These are phyloP conservation scores for Zymoseptoria ardabiliae DNA, from an alignment of 2,329 filamentous ascomycete species.

Conservation along the genomic window DNA sequence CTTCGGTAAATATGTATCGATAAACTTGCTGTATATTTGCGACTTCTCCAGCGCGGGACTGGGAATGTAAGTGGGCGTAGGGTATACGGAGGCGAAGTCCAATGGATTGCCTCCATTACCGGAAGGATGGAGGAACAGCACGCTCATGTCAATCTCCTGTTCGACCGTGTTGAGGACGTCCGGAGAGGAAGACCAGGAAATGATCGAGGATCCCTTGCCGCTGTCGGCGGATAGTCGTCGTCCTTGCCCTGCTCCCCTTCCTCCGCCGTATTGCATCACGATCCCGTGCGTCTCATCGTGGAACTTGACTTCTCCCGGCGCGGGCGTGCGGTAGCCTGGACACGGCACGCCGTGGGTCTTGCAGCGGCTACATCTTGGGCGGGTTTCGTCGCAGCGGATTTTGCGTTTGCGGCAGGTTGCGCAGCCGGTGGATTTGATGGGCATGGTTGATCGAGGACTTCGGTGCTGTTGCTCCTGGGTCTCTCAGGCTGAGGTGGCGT, in stretches of 20 bases:
- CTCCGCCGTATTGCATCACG: constrained; percentile 5
- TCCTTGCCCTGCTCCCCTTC: not conserved
- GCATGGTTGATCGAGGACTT: constrained; percentile 15
- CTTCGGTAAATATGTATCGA: constrained; percentile 25
- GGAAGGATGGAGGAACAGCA: not conserved
- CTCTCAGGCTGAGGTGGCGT: not conserved
- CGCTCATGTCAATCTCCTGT: not conserved
- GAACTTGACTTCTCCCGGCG: constrained; percentile 22
- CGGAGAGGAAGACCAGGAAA: not conserved
- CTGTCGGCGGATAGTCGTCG: not conserved
- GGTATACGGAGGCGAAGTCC: constrained; percentile 4
- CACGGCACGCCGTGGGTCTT: constrained; percentile 26
- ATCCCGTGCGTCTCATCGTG: constrained; percentile 21
- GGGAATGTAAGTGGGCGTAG: constrained; percentile 8
- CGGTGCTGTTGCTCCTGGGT: not conserved
- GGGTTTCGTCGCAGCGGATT: constrained; percentile 27
- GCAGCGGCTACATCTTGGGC: constrained; percentile 26
- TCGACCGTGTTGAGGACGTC: not conserved
- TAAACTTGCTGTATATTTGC: constrained; percentile 22
- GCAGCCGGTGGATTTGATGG: constrained; percentile 26
- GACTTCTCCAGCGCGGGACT: constrained; percentile 11
- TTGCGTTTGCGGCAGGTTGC: constrained; percentile 27
- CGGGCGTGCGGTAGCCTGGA: constrained; percentile 24
- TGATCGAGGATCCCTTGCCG: not conserved
- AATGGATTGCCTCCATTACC: not conserved